Evolutionary conservation across 768 basidiomycete species (phyloP).

Genomic region (Trametes maxima): DNA sequence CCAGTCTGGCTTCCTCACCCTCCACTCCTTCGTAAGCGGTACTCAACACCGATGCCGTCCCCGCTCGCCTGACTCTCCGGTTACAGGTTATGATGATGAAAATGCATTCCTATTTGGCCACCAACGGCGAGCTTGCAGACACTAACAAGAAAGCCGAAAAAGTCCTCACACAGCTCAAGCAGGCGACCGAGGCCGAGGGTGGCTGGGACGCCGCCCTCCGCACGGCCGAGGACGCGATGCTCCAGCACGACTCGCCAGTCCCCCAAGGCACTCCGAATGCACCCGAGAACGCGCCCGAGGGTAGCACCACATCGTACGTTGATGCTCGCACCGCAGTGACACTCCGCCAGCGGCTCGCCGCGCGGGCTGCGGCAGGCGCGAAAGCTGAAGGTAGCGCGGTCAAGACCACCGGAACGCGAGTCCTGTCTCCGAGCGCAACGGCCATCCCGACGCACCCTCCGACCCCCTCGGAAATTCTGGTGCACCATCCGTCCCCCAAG

Average conservation of each 20-base stretch:
- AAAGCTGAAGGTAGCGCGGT: constrained; percentile 1
- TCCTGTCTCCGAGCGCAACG: constrained; percentile 23
- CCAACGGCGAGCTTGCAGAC: constrained; percentile 81
- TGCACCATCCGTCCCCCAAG: constrained; percentile 63
- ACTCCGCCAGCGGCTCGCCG: constrained; percentile 57
- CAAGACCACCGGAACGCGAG: constrained; percentile 26
- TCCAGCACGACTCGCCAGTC: constrained; percentile 21
- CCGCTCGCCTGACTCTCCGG: not conserved
- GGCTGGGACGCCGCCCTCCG: constrained; percentile 67
- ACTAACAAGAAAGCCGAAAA: constrained; percentile 49
- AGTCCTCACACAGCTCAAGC: constrained; percentile 47
- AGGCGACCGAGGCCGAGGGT: constrained; percentile 52
- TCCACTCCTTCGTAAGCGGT: constrained; percentile 75
- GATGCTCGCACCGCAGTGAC: constrained; percentile 54
- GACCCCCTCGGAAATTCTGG: constrained; percentile 45
- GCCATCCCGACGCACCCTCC: constrained; percentile 20
- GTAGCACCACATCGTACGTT: constrained; percentile 52
- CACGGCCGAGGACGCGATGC: constrained; percentile 44
- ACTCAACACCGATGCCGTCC: constrained; percentile 16
- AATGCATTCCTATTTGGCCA: constrained; percentile 91
- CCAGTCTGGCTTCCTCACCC: constrained; percentile 86
- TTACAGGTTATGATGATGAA: constrained; percentile 86
- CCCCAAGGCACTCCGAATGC: constrained; percentile 45
- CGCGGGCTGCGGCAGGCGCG: constrained; percentile 1
- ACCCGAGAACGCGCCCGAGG: constrained; percentile 36